Evolutionary conservation across 352 stramenopile species (phyloP), one percentile per base, ranked within the genome.

Genomic region (Phytophthora sansomeana): DNA sequence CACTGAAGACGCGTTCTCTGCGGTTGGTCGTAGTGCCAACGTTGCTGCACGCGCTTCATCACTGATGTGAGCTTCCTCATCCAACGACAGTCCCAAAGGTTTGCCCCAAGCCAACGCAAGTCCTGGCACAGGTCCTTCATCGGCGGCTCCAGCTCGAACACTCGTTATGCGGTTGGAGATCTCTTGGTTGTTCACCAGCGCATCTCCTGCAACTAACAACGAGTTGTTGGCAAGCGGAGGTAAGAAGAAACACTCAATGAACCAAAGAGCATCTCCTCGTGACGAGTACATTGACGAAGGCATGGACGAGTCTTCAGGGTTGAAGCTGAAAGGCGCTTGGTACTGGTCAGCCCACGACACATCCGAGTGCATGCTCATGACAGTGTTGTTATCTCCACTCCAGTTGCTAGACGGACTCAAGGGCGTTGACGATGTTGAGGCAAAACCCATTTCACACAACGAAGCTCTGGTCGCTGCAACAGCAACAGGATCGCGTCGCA

Each of bases 71-170:
- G 75, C 64, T 54, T 88, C 77, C 41, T 92, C 83, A 26, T 92
- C 85, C 10, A 93, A 59, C 0, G 85, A 90, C n/a, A 93, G 50
- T 0, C 85, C 85, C 11, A 75, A 72, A 0, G 68, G 69, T n/a
- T 77, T 81, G 0, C 85, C 85, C 85, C 85, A 93, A 14, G 75
- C 35, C 10, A 93, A 67, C 3, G 78, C 76, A n/a, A 87, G 54
- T 4, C 85, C 85, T n/a, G 82, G 80, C 11, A 75, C 61, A 8
- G 62, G 29, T 39, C 58, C 36, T 50, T 76, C 19, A 14, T 55
- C 54, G 14, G 43, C 55, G 4, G 30, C 6, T 9, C 51, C 54
- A 8, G 35, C 58, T 29, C 53, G 53, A 35, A 58, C 35, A 46
- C 50, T 74, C 2, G 58, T 63, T 29, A 77, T 56, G 24, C 48